A percentile compares a stretch with the other conserved stretches of the same genome.
Evolutionary conservation across 1,139 yeast genomes (phyloP).

Genomic region (Zhuliangozyma blackwelliae): DNA sequence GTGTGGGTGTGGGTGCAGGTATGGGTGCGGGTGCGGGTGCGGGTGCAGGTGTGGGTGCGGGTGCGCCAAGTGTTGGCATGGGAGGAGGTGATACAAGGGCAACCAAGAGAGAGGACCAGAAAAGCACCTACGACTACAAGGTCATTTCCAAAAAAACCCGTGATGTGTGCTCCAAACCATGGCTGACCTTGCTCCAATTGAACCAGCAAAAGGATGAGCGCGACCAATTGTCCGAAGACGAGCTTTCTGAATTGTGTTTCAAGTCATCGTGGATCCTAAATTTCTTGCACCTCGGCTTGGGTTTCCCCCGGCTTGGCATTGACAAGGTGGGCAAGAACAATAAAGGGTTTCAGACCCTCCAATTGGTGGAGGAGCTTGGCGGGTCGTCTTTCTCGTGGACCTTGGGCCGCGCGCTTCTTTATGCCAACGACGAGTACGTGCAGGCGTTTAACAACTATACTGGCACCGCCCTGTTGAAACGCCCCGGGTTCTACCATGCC

Average conservation of each 20-base stretch:
- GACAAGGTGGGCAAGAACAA: slow-evolving; percentile 27
- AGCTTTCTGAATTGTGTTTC: slow-evolving; percentile 54
- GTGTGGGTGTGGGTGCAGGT: too few relatives aligned
- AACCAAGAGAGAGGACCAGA: slow-evolving; percentile 5
- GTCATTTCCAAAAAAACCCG: slow-evolving; percentile 41
- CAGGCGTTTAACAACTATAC: slow-evolving; percentile 35
- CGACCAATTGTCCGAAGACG: slow-evolving; percentile 30
- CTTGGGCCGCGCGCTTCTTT: slow-evolving; percentile 70
- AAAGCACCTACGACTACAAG: slow-evolving; percentile 30
- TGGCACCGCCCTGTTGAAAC: slow-evolving; percentile 2
- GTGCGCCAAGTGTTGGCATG: neutral
- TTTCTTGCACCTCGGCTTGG: slow-evolving; percentile 68
- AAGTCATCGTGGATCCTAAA: slow-evolving; percentile 70
- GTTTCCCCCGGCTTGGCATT: slow-evolving; percentile 58
- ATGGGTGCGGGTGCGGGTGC: too few relatives aligned
- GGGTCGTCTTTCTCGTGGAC: slow-evolving; percentile 81
- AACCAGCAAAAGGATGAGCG: slow-evolving; percentile 23
- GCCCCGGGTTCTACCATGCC: slow-evolving; percentile 48
- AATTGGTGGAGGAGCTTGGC: slow-evolving; percentile 57
- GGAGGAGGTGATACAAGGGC: slow-evolving; percentile 1
- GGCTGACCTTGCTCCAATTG: slow-evolving; percentile 39
- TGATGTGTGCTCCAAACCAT: slow-evolving; percentile 41
- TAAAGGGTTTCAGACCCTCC: slow-evolving; percentile 44
- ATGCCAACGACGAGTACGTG: slow-evolving; percentile 45
- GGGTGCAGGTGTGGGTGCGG: neutral